Base-by-base conservation (phyloP, 148 eudicot genomes). In the Suaeda aralocaspica region DNA sequence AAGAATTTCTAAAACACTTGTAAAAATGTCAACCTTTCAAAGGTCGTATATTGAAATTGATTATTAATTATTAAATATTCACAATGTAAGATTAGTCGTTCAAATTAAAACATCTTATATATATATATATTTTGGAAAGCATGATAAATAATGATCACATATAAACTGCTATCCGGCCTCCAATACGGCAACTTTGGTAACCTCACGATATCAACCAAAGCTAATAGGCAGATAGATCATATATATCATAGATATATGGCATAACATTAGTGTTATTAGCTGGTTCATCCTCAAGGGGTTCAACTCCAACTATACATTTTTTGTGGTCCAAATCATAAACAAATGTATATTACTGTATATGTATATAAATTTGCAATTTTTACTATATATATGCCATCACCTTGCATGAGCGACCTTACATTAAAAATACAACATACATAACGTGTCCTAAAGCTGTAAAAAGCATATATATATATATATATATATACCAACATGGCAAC, bases 281-380 rank as follows among this genome's bases (percentile, higher is more conserved):
- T 2, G 6, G 29, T 39, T 39, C 48, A 62, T 34, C 29, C 66
- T 39, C 66, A 62, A 62, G 66, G 46, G 48, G 36, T 2, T 39
- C 66, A 33, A 36, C 66, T 62, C 39, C 48, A 50, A 51, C 28
- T 44, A 39, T 8, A 8, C 41, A 30, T 9, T 31, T n/a, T 24
- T 36, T 16, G 62, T 68, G 71, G 71, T 68, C 71, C 61, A 50
- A n/a, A n/a, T n/a, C n/a, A n/a, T n/a, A n/a, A n/a, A 50, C 1
- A 29, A 25, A 56, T 9, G 13, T 9, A 10, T 34, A n/a, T 8
- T 33, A 60, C 9, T 34, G 9, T 9, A 21, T 5, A n/a, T 52
- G 56, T 18, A 21, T 44, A 44, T 44, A 44, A 6, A 44, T 12
- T 44, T 36, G 8, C 41, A 36, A 3, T 4, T 36, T 44, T 12